Base-by-base conservation (phyloP, 148 eudicot species). In the Rhododendron williamsianum region DNA sequence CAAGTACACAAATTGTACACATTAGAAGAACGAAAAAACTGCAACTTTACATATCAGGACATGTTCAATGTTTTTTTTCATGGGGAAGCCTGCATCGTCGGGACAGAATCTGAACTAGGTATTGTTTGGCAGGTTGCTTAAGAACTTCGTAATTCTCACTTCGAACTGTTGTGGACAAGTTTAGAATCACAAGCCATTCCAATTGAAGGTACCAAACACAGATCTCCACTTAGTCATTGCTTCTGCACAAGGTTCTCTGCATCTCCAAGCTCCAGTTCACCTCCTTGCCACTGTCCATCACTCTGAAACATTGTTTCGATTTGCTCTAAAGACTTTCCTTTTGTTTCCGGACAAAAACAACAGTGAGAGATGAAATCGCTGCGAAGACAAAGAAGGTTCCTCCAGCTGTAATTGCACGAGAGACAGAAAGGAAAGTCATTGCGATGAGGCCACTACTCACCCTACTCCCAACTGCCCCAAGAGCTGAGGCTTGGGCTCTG, bases 291-390 rank as follows among this genome's bases (percentile, higher is more conserved):
- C 12, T 86, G 51, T 52, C 52, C 91, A 27, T 81, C 92, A 49
- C 58, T 78, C 83, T 90, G 91, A 81, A 94, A 96, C 83, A 96
- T 58, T 86, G 78, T 85, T 69, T 93, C 97, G 13, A 96, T 94
- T 86, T 96, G 90, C 90, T 96, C 98, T 69, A 96, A 85, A 1
- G 98, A 88, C 82, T 94, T 96, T 38, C 99, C 99, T 78, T 90
- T 96, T 2, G 99, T 96, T 87, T 96, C 99, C 0, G 99, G 99
- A 19, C 95, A 82, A 96, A 96, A 46, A 56, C 86, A 78, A 96
- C 93, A 48, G 97, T 88, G 6, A 91, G 33, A 54, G 91, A 94
- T 9, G 99, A 96, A 54, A 96, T 83, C 3, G 90, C 88, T n/a
- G 92, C 88, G 80, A 96, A 94, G 2, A 90, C 80, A 25, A 94